Evolutionary conservation across 345 rosid species (phyloP), one percentile per base, ranked within the genome.

Genomic region (Camelina sativa): DNA sequence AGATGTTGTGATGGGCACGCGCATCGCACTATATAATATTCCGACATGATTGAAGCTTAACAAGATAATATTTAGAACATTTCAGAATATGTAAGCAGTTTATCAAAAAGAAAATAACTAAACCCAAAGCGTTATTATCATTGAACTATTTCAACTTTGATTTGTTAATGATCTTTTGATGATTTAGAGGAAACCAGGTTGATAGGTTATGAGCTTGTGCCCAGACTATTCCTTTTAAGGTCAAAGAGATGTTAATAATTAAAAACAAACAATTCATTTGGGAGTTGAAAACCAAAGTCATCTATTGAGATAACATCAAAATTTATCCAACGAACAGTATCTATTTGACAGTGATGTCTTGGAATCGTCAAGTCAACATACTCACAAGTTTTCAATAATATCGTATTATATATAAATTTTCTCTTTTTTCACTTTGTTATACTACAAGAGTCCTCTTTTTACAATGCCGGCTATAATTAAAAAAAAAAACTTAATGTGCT

Each of bases 351-450:
- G 5, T 19, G 30, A 25, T 6, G 17, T 55, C 7, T 6, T n/a
- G 43, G 64, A 43, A 56, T 41, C 40, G 30, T 46, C 43, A 69
- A 56, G 55, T 69, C 50, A 34, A 20, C 37, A 19, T 71, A 38
- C 48, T 47, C 25, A 25, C 43, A 43, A 53, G 22, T 11, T 11
- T 11, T 48, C 53, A 48, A 48, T 17, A 16, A 3, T 16, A 7
- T n/a, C n/a, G n/a, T n/a, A n/a, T n/a, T n/a, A n/a, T n/a, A n/a
- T n/a, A n/a, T n/a, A n/a, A n/a, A n/a, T n/a, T n/a, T 52, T 19
- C 7, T 52, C 56, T 11, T 22, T 52, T 52, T 20, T 51, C 34
- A 53, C n/a, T 22, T 4, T 53, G n/a, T 53, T 52, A 52, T 7
- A 52, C 20, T 22, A 10, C 38, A 35, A 7, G 51, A 48, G 10